Conservation (phyloP, 257 asterid species). For the Nicotiana benthamiana region DNA sequence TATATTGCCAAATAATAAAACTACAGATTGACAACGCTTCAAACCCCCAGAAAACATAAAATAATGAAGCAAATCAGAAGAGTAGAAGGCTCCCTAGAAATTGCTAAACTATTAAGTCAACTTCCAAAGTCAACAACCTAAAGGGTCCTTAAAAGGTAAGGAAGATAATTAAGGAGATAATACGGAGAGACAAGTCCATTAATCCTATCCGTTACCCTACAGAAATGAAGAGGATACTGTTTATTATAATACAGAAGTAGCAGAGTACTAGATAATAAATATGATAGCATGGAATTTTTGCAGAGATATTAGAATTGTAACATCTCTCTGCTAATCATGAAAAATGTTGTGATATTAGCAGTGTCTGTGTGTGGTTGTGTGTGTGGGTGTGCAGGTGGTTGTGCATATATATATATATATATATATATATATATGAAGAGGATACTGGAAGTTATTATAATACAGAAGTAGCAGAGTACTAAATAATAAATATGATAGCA, state of each 20-base stretch:
- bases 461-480: neutral
- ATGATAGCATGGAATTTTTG: neutral
- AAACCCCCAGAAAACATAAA: neutral
- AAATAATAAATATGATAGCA: neutral
- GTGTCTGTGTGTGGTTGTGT: too few species aligned
- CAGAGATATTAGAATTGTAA: neutral
- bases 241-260: neutral
- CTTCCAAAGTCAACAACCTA: neutral
- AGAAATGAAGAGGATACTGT: neutral
- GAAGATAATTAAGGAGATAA: neutral
- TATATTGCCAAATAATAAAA: neutral
- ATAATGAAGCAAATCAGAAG: neutral
- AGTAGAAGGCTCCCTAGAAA: neutral
- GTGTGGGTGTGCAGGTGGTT: too few species aligned
- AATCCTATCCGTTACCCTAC: neutral
- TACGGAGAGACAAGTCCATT: neutral
- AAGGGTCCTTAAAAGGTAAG: neutral
- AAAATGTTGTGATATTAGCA: neutral
- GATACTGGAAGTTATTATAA: neutral
- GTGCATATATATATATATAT: too few species aligned
- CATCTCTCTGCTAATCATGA: neutral
- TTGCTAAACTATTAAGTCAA: neutral
- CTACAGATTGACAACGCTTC: neutral
- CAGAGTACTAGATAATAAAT: neutral
- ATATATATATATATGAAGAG: neutral